Percentiles rank a stretch among this genome's conserved stretches.
These are phyloP conservation scores for Saitozyma podzolica DNA, from an alignment of 768 basidiomycete genomes.

Conservation along the genomic window DNA sequence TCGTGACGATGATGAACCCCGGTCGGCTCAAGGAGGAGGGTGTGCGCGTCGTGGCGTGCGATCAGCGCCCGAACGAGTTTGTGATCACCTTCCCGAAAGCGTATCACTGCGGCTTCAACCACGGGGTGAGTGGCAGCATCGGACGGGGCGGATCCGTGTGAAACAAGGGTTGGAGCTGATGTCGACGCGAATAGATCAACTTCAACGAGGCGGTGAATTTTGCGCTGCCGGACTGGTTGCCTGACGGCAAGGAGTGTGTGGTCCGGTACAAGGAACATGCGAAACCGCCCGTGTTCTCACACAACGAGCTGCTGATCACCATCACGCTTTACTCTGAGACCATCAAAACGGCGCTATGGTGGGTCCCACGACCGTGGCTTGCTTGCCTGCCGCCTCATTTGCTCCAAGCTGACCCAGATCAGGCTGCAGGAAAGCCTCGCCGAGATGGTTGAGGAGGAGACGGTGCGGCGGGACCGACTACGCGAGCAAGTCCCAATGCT, in stretches of 20 bases:
- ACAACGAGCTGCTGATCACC: constrained; percentile 95
- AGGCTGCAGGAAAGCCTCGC: constrained; percentile 82
- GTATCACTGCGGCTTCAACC: constrained; percentile 97
- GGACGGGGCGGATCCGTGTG: not conserved
- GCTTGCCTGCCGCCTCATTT: not conserved
- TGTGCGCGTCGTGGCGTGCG: constrained; percentile 88
- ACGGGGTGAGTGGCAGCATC: constrained; percentile 69
- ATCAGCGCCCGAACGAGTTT: constrained; percentile 96
- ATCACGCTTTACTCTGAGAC: constrained; percentile 92
- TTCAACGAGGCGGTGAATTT: constrained; percentile 99
- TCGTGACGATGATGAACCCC: constrained; percentile 97
- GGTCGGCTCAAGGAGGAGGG: constrained; percentile 79
- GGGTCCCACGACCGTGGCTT: constrained; percentile 41
- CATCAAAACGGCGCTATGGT: constrained; percentile 93
- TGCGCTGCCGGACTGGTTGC: constrained; percentile 91
- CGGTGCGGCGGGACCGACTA: constrained; percentile 65
- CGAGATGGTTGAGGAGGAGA: constrained; percentile 87
- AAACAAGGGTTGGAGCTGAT: constrained; percentile 11
- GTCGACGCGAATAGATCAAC: constrained; percentile 66
- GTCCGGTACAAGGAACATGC: constrained; percentile 83
- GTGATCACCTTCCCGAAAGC: constrained; percentile 97
- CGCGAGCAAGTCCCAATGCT: constrained; percentile 60
- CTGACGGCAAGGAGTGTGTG: constrained; percentile 82
- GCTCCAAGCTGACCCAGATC: constrained; percentile 2
- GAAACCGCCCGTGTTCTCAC: constrained; percentile 96